Percentiles rank a stretch among this genome's conserved stretches.
These are phyloP conservation scores for Yamadazyma siamensis DNA, from an alignment of 1,139 yeast genomes.

Conservation along the genomic window DNA sequence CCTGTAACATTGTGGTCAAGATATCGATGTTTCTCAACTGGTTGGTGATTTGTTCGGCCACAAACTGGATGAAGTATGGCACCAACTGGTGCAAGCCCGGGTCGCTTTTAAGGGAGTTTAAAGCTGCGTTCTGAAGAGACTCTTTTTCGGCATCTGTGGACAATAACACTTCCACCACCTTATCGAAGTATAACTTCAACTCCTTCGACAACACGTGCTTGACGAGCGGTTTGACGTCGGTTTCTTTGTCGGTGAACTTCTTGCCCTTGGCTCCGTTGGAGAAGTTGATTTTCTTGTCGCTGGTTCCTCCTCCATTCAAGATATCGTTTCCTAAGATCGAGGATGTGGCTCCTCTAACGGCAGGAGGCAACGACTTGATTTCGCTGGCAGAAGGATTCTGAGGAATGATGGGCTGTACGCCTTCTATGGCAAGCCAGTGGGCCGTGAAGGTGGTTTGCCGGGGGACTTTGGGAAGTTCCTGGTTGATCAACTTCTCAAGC, in stretches of 20 bases:
- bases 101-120: conserved; percentile 79
- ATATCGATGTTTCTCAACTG: conserved; percentile 72
- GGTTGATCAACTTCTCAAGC: conserved; percentile 88
- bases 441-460: conserved; percentile 90
- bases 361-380: conserved; percentile 62
- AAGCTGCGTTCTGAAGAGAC: conserved; percentile 69
- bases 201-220: conserved; percentile 95
- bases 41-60: conserved; percentile 92
- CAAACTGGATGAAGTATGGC: conserved; percentile 94
- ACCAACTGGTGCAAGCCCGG: conserved; percentile 96
- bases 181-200: conserved; percentile 87
- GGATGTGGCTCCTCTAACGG: conserved; percentile 67
- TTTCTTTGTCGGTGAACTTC: conserved; percentile 47
- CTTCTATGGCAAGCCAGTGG: conserved; percentile 98
- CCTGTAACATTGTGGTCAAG: conserved; percentile 86
- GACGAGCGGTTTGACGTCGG: conserved; percentile 89
- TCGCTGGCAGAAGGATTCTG: conserved; percentile 90
- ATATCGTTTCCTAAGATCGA: conserved; percentile 43
- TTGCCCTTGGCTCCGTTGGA: conserved; percentile 20
- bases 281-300: conserved; percentile 10
- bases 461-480: conserved; percentile 94
- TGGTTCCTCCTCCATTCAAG: conserved; percentile 22
- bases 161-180: conserved; percentile 76
- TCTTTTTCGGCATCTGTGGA: conserved; percentile 59
- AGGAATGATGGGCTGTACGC: conserved; percentile 96